Percentiles rank a stretch among this genome's conserved stretches.
Conservation (phyloP, 768 basidiomycete genomes). For the Sporobolomyces pararoseus region DNA sequence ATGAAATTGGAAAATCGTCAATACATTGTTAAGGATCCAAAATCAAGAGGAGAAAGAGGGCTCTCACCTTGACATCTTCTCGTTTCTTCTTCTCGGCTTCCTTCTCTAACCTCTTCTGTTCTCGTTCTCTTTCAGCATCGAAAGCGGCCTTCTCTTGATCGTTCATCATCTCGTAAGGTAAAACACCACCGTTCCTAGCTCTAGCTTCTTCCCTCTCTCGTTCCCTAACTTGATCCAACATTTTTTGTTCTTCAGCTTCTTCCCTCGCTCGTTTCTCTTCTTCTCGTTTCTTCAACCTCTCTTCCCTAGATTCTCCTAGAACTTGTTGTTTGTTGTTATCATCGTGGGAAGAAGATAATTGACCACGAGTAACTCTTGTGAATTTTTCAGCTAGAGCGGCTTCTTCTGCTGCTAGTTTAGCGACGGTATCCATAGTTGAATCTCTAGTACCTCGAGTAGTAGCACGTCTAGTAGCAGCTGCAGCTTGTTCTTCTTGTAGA, state of each 20-base stretch:
- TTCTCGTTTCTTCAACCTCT: slow-evolving; percentile 34
- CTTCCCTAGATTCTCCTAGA: slow-evolving; percentile 27
- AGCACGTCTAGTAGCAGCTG: not conserved
- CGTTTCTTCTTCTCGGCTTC: slow-evolving; percentile 16
- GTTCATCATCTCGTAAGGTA: slow-evolving; percentile 30
- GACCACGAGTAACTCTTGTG: slow-evolving; percentile 9
- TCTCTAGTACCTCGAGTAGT: slow-evolving; percentile 72
- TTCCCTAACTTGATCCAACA: slow-evolving; percentile 53
- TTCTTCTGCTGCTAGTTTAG: slow-evolving; percentile 17
- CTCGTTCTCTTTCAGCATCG: slow-evolving; percentile 10
- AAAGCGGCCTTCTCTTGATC: slow-evolving; percentile 20
- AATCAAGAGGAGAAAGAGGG: not conserved
- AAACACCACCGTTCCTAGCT: slow-evolving; percentile 49
- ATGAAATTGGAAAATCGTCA: too few relatives aligned
- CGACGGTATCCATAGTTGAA: slow-evolving; percentile 61
- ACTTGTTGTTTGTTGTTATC: not conserved
- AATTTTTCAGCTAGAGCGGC: slow-evolving; percentile 7
- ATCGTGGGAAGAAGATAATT: slow-evolving; percentile 12
- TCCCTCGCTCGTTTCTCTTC: slow-evolving; percentile 29
- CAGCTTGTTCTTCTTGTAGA: slow-evolving; percentile 58
- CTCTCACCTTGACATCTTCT: slow-evolving; percentile 22
- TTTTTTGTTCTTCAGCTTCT: slow-evolving; percentile 57
- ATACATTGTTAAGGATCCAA: too few relatives aligned
- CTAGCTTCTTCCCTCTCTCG: slow-evolving; percentile 59
- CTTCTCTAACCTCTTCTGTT: slow-evolving; percentile 1